These are phyloP conservation scores for Pyropia yezoensis DNA, from an alignment of 23 red algal genomes.

Conservation along the genomic window DNA sequence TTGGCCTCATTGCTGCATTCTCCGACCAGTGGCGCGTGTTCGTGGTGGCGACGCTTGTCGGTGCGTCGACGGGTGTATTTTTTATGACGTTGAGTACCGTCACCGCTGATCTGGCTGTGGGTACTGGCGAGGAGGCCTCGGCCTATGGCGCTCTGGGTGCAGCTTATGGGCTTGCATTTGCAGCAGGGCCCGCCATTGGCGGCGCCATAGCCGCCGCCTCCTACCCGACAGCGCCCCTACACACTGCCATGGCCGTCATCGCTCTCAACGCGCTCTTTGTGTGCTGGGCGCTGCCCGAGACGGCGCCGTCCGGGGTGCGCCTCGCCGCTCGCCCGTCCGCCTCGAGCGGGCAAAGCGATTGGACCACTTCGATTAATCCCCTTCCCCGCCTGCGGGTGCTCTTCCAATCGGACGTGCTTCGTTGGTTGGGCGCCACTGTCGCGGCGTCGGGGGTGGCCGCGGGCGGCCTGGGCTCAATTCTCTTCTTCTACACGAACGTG, in stretches of 20 bases:
- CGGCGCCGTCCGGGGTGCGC: conserved; percentile 10
- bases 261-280: conserved; percentile 11
- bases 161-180: conserved; percentile 16
- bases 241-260: conserved; percentile 23
- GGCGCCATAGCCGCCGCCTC: conserved; percentile 24
- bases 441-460: conserved; percentile 19
- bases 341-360: too few species aligned
- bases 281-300: conserved; percentile 35
- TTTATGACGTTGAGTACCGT: conserved; percentile 38
- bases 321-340: conserved; percentile 10
- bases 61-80: conserved; percentile 33
- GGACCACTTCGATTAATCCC: conserved; percentile 15
- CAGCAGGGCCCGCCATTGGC: conserved; percentile 37
- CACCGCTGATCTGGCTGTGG: conserved; percentile 26
- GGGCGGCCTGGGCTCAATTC: conserved; percentile 33
- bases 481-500: conserved; percentile 46
- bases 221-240: conserved; percentile 27
- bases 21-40: conserved; percentile 4
- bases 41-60: conserved; percentile 31
- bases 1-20: conserved; percentile 35
- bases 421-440: conserved; percentile 24
- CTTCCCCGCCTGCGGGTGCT: conserved; percentile 26
- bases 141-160: conserved; percentile 48
- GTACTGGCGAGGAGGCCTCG: not conserved
- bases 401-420: conserved; percentile 19